Conservation (phyloP, 257 asterid genomes). For the Perilla frutescens region DNA sequence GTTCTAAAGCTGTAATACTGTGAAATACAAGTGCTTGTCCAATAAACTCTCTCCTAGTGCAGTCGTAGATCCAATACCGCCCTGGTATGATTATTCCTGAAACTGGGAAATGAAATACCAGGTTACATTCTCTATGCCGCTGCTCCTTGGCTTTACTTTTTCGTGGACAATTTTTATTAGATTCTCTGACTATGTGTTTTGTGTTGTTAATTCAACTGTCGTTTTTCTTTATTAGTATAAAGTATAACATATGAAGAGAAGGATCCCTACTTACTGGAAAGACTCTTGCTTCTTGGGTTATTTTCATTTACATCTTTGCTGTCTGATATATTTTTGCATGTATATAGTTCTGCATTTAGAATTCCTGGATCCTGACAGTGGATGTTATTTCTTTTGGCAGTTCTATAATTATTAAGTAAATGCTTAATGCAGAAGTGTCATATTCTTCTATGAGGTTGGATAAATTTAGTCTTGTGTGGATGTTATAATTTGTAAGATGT, state of each 20-base stretch:
- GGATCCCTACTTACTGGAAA: conserved; percentile 2
- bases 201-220: conserved; percentile 11
- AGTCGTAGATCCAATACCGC: conserved; percentile 11
- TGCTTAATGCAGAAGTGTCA: conserved; percentile 1
- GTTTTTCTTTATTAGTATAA: neutral
- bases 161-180: neutral
- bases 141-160: conserved; percentile 7
- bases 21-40: conserved; percentile 31
- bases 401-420: neutral
- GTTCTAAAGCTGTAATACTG: conserved; percentile 26
- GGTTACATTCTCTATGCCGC: conserved; percentile 13
- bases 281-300: conserved; percentile 14
- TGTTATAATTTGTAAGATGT: neutral
- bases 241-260: neutral
- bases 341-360: conserved; percentile 7
- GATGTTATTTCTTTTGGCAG: conserved; percentile 2
- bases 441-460: conserved; percentile 13
- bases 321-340: conserved; percentile 21
- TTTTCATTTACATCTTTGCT: conserved; percentile 6
- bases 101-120: neutral
- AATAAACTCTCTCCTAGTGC: neutral
- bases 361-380: conserved; percentile 9
- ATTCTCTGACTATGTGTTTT: neutral
- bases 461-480: neutral
- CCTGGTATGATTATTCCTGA: conserved; percentile 1